Percentiles rank a stretch among this genome's conserved stretches.
phyloP scores from a whole-genome alignment of 2,329 filamentous ascomycete genomes.

The Lecanicillium sp. region DNA sequence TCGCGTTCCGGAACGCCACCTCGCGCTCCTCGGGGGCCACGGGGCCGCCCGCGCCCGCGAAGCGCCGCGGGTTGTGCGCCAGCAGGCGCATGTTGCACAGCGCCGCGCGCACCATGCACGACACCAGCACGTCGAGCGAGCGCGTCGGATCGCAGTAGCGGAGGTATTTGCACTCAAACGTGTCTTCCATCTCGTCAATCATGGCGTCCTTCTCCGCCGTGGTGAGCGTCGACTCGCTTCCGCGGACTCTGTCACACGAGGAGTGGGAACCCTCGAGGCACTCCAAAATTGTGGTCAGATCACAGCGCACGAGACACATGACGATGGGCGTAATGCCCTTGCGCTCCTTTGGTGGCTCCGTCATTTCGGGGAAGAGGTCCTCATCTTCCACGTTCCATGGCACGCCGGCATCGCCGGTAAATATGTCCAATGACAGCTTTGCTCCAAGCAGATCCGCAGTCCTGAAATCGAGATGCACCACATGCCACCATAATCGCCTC shows the following conservation, averaged over 20 bases:
- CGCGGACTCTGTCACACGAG: neutral
- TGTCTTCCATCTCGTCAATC: constrained; percentile 12
- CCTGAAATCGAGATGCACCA: constrained; percentile 12
- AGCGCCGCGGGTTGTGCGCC: constrained; percentile 11
- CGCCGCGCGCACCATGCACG: constrained; percentile 12
- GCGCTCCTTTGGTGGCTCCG: constrained; percentile 3
- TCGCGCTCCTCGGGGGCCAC: constrained; percentile 10
- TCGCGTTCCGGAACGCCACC: constrained; percentile 13
- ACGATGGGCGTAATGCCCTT: constrained; percentile 8
- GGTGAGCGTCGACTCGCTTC: neutral
- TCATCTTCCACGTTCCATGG: constrained; percentile 13
- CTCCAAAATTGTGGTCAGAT: neutral
- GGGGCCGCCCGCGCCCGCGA: neutral
- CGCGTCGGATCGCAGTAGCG: constrained; percentile 16
- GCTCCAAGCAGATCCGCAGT: constrained; percentile 7
- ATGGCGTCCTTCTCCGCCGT: neutral
- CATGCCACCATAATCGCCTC: constrained; percentile 12
- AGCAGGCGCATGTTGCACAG: constrained; percentile 15
- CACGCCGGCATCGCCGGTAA: neutral
- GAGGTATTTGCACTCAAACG: constrained; percentile 13
- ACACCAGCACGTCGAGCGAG: constrained; percentile 10
- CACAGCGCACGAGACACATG: constrained; percentile 12
- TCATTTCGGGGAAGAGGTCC: constrained; percentile 10
- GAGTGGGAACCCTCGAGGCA: neutral
- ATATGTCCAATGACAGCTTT: constrained; percentile 9